These are phyloP conservation scores for Phytophthora cactorum DNA, from an alignment of 352 stramenopile species.

Conservation along the genomic window DNA sequence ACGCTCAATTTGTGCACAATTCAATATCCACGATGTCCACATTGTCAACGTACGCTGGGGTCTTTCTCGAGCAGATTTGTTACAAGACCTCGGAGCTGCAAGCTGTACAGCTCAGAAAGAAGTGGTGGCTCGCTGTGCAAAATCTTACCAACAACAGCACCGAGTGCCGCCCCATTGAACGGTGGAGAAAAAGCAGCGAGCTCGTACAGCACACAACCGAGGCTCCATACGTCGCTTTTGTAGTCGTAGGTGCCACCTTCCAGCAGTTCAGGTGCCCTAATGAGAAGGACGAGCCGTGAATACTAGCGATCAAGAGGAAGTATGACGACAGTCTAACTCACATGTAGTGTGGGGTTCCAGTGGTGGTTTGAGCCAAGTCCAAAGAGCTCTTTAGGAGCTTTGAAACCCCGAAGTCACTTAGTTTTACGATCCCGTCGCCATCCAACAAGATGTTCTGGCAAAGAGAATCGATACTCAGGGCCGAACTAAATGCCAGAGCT, in stretches of 20 bases:
- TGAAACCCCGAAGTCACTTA: constrained; percentile 78
- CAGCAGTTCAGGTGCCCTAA: constrained; percentile 77
- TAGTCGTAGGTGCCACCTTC: constrained; percentile 62
- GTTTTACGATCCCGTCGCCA: constrained; percentile 62
- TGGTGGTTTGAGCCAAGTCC: constrained; percentile 60
- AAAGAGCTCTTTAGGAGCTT: constrained; percentile 49
- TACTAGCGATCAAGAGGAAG: background rate
- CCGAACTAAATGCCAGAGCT: background rate
- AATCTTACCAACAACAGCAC: constrained; percentile 66
- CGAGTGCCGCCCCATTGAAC: constrained; percentile 66
- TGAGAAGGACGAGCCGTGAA: background rate
- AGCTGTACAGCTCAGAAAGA: constrained; percentile 39
- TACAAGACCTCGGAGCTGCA: constrained; percentile 37
- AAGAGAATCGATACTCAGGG: background rate
- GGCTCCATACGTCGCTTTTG: constrained; percentile 86
- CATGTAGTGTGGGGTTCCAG: constrained; percentile 82
- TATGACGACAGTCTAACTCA: constrained; percentile 22
- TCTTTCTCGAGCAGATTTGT: constrained; percentile 53
- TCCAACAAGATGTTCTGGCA: constrained; percentile 64
- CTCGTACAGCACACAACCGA: constrained; percentile 88
- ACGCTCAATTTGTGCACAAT: background rate
- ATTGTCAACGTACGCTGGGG: constrained; percentile 24
- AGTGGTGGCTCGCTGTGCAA: constrained; percentile 36
- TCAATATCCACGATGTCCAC: background rate
- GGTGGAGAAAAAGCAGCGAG: constrained; percentile 60